phyloP scores from a whole-genome alignment of 129 eudicot genomes.

The Ambrosia artemisiifolia region DNA sequence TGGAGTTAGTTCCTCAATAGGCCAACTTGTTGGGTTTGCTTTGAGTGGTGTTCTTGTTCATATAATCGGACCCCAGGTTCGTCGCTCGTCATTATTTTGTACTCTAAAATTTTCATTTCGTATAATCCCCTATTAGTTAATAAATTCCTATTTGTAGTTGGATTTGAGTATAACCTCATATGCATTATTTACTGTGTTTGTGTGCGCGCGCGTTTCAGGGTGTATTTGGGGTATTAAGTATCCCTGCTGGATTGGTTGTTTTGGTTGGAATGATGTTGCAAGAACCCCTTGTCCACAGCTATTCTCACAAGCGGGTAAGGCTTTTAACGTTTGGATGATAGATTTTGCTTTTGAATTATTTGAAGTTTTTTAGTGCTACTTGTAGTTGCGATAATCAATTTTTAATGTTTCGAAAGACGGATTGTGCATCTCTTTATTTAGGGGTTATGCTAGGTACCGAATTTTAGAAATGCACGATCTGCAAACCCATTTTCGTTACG shows the following conservation, averaged over 20 bases:
- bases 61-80: slow-evolving; percentile 72
- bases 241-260: slow-evolving; percentile 62
- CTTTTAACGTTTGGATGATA: neutral
- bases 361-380: neutral
- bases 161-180: slow-evolving; percentile 1
- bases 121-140: neutral
- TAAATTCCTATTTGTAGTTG: neutral
- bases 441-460: neutral
- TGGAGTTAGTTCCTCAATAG: slow-evolving; percentile 67
- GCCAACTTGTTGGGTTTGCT: slow-evolving; percentile 65
- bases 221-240: slow-evolving; percentile 67
- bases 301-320: slow-evolving; percentile 64
- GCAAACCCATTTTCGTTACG: no score
- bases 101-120: neutral
- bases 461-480: no score
- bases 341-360: neutral
- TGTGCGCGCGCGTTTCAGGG: slow-evolving; percentile 41
- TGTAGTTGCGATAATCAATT: neutral
- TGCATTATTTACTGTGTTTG: neutral
- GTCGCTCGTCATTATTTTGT: neutral
- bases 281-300: slow-evolving; percentile 52
- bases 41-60: slow-evolving; percentile 84
- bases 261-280: slow-evolving; percentile 64
- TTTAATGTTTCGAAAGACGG: neutral
- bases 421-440: neutral